Conservation (phyloP, 148 eudicot species). For the Rhododendron simsii region DNA sequence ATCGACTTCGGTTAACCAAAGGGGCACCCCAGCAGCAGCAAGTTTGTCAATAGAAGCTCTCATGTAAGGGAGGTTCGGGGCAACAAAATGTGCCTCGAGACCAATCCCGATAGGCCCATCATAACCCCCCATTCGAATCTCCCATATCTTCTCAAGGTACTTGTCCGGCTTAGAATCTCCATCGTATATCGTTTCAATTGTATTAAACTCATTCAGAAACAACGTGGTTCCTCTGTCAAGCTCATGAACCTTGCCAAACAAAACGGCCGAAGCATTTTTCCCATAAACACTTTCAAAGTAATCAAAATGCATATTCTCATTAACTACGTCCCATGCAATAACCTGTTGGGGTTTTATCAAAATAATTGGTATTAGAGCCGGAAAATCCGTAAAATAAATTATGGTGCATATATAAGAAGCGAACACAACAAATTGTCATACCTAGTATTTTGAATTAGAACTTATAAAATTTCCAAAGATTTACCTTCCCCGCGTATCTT, state of each 20-base stretch:
- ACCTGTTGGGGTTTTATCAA: not conserved
- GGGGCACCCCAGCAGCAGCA: constrained; percentile 26
- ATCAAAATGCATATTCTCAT: constrained; percentile 45
- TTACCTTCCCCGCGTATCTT: constrained; percentile 24
- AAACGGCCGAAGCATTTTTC: constrained; percentile 1
- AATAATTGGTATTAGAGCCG: not conserved
- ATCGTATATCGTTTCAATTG: constrained; percentile 38
- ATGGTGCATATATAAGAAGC: too few species aligned
- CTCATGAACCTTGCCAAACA: constrained; percentile 16
- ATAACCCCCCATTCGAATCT: constrained; percentile 15
- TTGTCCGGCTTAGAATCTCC: constrained; percentile 22
- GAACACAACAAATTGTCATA: too few species aligned
- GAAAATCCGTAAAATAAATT: too few species aligned
- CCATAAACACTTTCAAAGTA: constrained; percentile 38
- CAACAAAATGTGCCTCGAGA: constrained; percentile 33
- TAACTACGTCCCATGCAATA: constrained; percentile 59
- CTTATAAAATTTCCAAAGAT: too few species aligned
- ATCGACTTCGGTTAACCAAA: constrained; percentile 52
- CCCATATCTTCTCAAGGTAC: constrained; percentile 29
- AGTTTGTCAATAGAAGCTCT: constrained; percentile 40
- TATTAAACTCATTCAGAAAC: constrained; percentile 57
- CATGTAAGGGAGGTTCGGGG: constrained; percentile 29
- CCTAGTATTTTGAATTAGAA: too few species aligned
- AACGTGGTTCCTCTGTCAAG: constrained; percentile 17
- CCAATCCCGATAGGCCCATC: constrained; percentile 21